phyloP scores from a whole-genome alignment of 139 green algal species.

The Chlorokybus atmophyticus region DNA sequence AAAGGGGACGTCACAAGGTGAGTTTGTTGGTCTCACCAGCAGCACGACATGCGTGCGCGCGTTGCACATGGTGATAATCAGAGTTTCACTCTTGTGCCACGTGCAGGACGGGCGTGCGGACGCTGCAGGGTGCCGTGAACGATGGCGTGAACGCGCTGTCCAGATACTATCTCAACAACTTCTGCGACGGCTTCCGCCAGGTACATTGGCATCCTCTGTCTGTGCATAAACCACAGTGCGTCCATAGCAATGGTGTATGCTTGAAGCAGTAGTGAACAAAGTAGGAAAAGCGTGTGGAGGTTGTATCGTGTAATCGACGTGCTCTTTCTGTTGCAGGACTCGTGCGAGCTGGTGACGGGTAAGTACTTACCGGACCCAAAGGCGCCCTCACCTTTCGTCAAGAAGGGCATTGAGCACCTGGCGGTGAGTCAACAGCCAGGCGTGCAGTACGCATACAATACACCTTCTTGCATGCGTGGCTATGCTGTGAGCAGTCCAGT shows the following conservation, averaged over 20 bases:
- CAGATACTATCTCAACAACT: constrained; percentile 13
- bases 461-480: too few relatives aligned
- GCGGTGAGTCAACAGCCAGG: too few relatives aligned
- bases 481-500: too few relatives aligned
- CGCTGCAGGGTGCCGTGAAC: background rate
- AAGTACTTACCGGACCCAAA: constrained; percentile 11
- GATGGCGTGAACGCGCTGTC: constrained; percentile 6
- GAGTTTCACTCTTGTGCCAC: background rate
- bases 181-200: constrained; percentile 7
- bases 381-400: constrained; percentile 11
- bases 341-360: constrained; percentile 13
- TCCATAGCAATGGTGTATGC: background rate
- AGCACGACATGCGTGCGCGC: background rate
- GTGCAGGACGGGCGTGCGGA: constrained; percentile 2
- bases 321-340: constrained; percentile 6
- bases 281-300: too few relatives aligned
- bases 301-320: too few relatives aligned
- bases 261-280: too few relatives aligned
- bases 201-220: constrained; percentile 1
- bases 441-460: too few relatives aligned
- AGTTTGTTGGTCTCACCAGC: background rate
- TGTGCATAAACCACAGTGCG: background rate
- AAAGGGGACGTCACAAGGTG: constrained; percentile 29
- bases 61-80: background rate
- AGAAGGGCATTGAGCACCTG: constrained; percentile 12